These are phyloP conservation scores for Alternaria consortialis DNA, from an alignment of 2,329 filamentous ascomycete species.

Conservation along the genomic window DNA sequence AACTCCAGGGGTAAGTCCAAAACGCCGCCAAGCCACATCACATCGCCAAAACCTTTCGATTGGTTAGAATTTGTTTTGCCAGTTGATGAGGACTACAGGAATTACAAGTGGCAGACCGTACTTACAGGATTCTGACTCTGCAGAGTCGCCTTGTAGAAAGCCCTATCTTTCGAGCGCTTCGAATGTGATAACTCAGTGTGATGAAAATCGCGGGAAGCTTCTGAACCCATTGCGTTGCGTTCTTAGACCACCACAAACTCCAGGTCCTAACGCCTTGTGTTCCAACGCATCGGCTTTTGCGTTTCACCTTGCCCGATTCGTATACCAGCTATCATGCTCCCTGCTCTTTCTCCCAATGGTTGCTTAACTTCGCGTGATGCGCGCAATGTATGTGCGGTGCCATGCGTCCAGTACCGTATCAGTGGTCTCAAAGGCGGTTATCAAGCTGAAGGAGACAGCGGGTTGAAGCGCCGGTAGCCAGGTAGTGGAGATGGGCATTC, in stretches of 20 bases:
- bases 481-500: too few relatives aligned
- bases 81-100: conserved; percentile 1
- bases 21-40: conserved; percentile 28
- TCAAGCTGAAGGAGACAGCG: too few relatives aligned
- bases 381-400: background rate
- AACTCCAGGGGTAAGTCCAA: conserved; percentile 7
- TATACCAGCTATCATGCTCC: conserved; percentile 26
- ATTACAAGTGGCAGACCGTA: conserved; percentile 20
- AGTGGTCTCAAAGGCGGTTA: conserved; percentile 25
- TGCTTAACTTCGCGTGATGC: conserved; percentile 9
- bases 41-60: conserved; percentile 12
- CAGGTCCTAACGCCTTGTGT: conserved; percentile 32
- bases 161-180: conserved; percentile 35
- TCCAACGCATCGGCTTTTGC: conserved; percentile 22
- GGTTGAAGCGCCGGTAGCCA: too few relatives aligned
- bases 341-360: conserved; percentile 24
- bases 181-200: conserved; percentile 28
- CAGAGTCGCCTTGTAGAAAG: conserved; percentile 23
- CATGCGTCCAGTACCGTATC: conserved; percentile 9
- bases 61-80: too few relatives aligned
- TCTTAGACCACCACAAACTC: conserved; percentile 16
- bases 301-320: conserved; percentile 38
- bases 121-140: conserved; percentile 14
- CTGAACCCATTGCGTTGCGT: conserved; percentile 13
- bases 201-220: conserved; percentile 1